phyloP scores from a whole-genome alignment of 495 filamentous ascomycete genomes.

The Collariella sp. region DNA sequence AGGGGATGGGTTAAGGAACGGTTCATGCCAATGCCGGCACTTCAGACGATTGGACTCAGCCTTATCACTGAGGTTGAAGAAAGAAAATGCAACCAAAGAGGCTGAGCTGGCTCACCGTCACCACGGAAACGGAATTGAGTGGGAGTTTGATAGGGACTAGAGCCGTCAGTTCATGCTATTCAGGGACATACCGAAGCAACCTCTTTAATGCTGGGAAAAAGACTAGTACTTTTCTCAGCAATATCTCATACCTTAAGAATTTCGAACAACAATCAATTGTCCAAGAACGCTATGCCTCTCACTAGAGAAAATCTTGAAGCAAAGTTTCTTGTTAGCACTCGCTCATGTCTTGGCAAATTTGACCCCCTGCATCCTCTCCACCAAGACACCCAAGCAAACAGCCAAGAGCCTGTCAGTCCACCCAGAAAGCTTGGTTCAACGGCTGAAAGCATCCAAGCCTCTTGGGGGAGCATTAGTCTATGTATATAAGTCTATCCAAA shows the following conservation, averaged over 20 bases:
- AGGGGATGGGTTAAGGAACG: not conserved
- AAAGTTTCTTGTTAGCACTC: slow-evolving; percentile 16
- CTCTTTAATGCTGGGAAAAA: not conserved
- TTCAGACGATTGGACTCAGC: not conserved
- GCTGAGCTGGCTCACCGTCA: not conserved
- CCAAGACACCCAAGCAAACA: not conserved
- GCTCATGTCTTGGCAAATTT: slow-evolving; percentile 12
- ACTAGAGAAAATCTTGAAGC: not conserved
- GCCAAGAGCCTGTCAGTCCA: not conserved
- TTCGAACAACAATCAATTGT: not conserved
- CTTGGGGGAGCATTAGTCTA: slow-evolving; percentile 4
- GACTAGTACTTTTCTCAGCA: too few species aligned
- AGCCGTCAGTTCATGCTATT: not conserved
- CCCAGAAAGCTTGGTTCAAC: not conserved
- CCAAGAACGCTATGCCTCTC: not conserved
- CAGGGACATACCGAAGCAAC: not conserved
- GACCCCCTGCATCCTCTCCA: slow-evolving; percentile 5
- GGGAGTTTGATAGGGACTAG: not conserved
- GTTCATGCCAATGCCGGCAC: not conserved
- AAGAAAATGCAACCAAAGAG: not conserved
- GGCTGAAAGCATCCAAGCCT: too few species aligned
- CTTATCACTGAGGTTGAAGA: not conserved
- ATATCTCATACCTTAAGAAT: not conserved
- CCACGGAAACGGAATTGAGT: not conserved
- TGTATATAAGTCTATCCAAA: slow-evolving; percentile 3